Percentiles rank a stretch among this genome's conserved stretches.
These are phyloP conservation scores for Phytophthora pisi DNA, from an alignment of 352 stramenopile genomes.

Conservation along the genomic window DNA sequence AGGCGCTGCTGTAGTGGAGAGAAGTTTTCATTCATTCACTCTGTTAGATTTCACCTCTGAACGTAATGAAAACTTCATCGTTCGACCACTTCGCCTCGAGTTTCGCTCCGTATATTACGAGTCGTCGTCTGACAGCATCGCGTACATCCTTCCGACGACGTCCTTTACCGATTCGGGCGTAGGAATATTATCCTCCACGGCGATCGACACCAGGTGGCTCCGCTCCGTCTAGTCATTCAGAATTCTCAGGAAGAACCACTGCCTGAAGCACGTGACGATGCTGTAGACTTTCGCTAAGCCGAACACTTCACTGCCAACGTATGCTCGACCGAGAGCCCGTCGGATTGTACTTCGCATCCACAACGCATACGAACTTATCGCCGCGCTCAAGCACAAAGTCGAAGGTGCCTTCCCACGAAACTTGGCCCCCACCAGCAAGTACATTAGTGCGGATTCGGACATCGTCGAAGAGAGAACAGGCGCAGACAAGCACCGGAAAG, in stretches of 20 bases:
- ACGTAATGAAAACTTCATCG: not conserved
- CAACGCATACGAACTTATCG: not conserved
- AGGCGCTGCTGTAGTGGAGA: not conserved
- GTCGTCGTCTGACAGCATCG: slow-evolving; percentile 4
- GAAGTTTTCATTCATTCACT: not conserved
- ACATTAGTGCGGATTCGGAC: not conserved
- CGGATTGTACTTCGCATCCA: slow-evolving; percentile 4
- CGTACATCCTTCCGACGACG: slow-evolving; percentile 2
- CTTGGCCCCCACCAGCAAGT: slow-evolving; percentile 2
- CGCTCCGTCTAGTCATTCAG: slow-evolving; percentile 3
- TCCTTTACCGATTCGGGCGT: slow-evolving; percentile 4
- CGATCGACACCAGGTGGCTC: not conserved
- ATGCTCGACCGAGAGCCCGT: not conserved
- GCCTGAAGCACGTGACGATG: slow-evolving; percentile 6
- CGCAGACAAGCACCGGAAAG: slow-evolving; percentile 1
- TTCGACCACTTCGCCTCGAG: not conserved
- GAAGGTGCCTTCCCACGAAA: not conserved
- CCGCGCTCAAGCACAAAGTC: slow-evolving; percentile 11
- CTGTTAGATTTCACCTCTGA: not conserved
- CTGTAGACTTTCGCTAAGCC: slow-evolving; percentile 1
- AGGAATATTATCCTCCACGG: not conserved
- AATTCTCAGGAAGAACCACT: not conserved
- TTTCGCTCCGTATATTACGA: not conserved
- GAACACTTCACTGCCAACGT: slow-evolving; percentile 3
- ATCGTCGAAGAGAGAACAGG: slow-evolving; percentile 6